Conservation (phyloP, 352 stramenopile genomes). For the Stephanocyclus meneghinianus region DNA sequence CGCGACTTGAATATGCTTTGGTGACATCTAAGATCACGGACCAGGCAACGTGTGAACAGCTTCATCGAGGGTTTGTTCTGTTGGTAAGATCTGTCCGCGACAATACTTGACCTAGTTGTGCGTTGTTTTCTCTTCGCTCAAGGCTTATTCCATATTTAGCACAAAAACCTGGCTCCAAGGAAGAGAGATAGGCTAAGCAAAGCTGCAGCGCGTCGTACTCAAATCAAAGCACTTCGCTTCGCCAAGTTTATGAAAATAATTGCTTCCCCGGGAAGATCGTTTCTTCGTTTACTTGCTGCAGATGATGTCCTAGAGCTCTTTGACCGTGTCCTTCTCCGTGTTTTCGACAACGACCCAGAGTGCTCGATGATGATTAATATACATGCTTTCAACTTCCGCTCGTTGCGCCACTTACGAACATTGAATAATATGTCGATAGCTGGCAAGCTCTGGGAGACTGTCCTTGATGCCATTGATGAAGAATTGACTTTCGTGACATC, state of each 20-base stretch:
- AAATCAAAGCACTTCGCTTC: constrained; percentile 68
- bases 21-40: constrained; percentile 74
- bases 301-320: constrained; percentile 68
- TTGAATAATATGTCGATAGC: constrained; percentile 77
- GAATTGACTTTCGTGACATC: constrained; percentile 71
- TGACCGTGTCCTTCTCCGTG: constrained; percentile 68
- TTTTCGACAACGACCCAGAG: constrained; percentile 70
- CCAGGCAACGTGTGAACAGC: constrained; percentile 64
- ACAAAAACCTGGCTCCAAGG: constrained; percentile 50
- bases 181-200: constrained; percentile 58
- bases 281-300: constrained; percentile 63
- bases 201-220: constrained; percentile 62
- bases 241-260: constrained; percentile 71
- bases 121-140: neutral
- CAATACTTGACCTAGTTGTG: neutral
- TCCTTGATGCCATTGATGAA: constrained; percentile 78
- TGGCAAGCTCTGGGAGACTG: constrained; percentile 77
- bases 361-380: constrained; percentile 79
- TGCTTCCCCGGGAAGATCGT: constrained; percentile 62
- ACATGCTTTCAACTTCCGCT: constrained; percentile 75
- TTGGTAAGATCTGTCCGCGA: constrained; percentile 41
- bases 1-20: constrained; percentile 69
- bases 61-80: constrained; percentile 64
- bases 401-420: constrained; percentile 74
- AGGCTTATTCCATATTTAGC: constrained; percentile 22